Evolutionary conservation across 495 filamentous ascomycete species (phyloP).

Genomic region (Penicillium lividum): DNA sequence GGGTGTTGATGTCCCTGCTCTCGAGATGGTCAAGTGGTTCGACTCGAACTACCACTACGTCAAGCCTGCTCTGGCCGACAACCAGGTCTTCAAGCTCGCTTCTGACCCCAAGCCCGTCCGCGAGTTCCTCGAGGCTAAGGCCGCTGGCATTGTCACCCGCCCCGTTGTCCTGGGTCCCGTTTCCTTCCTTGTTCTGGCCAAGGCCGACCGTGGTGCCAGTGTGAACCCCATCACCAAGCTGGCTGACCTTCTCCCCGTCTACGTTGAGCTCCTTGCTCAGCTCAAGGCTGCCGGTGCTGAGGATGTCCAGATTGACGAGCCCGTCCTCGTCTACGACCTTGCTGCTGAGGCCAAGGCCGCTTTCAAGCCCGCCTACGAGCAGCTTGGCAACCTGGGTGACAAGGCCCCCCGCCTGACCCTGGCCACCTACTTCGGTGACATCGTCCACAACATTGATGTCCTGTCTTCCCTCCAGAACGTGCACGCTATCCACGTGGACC

Average conservation of each 20-base stretch:
- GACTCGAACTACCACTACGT: slow-evolving; percentile 99
- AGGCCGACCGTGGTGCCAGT: slow-evolving; percentile 91
- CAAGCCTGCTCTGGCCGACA: slow-evolving; percentile 94
- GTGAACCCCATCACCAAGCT: slow-evolving; percentile 89
- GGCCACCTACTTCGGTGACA: slow-evolving; percentile 98
- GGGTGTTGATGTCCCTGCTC: slow-evolving; percentile 80
- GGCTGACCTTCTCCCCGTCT: slow-evolving; percentile 86
- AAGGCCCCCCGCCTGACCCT: slow-evolving; percentile 79
- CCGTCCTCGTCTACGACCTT: slow-evolving; percentile 91
- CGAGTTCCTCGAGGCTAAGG: slow-evolving; percentile 97
- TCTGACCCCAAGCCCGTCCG: slow-evolving; percentile 86
- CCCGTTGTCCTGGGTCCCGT: slow-evolving; percentile 95
- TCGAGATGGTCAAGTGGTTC: slow-evolving; percentile 99
- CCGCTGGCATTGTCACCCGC: slow-evolving; percentile 86
- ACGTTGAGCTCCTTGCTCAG: slow-evolving; percentile 83
- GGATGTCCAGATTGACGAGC: slow-evolving; percentile 96
- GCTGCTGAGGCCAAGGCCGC: slow-evolving; percentile 84
- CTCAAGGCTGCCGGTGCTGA: slow-evolving; percentile 96
- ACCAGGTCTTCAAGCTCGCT: slow-evolving; percentile 89
- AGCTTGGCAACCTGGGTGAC: slow-evolving; percentile 70
- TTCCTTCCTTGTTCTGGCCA: slow-evolving; percentile 92
- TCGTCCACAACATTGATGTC: slow-evolving; percentile 96
- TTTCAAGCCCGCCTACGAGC: slow-evolving; percentile 97
- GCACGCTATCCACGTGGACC: slow-evolving; percentile 87
- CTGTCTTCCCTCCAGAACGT: slow-evolving; percentile 66